Conservation (phyloP, 352 stramenopile species). For the Globisporangium uncinulatum region DNA sequence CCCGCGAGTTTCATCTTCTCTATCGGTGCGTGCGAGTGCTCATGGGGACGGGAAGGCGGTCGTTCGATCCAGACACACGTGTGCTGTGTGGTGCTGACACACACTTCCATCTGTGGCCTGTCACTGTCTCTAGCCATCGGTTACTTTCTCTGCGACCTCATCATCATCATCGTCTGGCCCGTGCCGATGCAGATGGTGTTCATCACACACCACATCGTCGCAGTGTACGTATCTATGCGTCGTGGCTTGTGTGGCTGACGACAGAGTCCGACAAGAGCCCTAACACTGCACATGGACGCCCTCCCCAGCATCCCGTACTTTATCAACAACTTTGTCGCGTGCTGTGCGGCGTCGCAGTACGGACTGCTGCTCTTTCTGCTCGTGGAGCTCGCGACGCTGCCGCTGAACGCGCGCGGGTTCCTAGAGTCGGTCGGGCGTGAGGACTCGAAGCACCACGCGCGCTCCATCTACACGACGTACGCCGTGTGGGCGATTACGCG, state of each 20-base stretch:
- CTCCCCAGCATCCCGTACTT: conserved; percentile 59
- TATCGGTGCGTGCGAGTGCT: conserved; percentile 32
- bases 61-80: neutral
- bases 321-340: conserved; percentile 85
- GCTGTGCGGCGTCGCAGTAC: conserved; percentile 71
- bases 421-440: conserved; percentile 61
- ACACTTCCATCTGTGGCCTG: neutral
- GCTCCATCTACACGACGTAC: conserved; percentile 73
- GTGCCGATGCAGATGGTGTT: conserved; percentile 76
- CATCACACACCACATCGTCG: conserved; percentile 72
- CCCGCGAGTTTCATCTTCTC: conserved; percentile 78
- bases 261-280: neutral
- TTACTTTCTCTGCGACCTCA: conserved; percentile 77
- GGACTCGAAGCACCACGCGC: conserved; percentile 58
- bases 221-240: conserved; percentile 43
- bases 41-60: no score
- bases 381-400: conserved; percentile 73
- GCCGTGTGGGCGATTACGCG: conserved; percentile 68
- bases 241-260: neutral
- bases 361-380: conserved; percentile 73
- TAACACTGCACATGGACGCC: neutral
- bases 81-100: no score
- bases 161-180: conserved; percentile 75
- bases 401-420: conserved; percentile 70
- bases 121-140: conserved; percentile 41